phyloP scores from a whole-genome alignment of 192 early-diverging fungal genomes.

The Piromyces finnis region DNA sequence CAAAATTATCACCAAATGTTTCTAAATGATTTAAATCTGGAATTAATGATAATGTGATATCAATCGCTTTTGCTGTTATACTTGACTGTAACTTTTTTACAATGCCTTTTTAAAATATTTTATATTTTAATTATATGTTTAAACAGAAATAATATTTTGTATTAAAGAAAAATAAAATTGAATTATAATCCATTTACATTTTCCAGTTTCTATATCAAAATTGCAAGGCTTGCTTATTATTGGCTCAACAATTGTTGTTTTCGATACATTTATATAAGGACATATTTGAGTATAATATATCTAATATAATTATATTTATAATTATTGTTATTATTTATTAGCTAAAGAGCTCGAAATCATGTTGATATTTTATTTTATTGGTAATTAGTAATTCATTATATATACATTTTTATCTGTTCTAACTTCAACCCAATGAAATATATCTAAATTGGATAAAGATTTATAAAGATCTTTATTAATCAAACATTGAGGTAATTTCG shows the following conservation, averaged over 20 bases:
- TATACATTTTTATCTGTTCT: background rate
- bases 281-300: background rate
- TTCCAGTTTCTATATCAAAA: background rate
- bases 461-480: background rate
- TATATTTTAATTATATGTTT: too few relatives aligned
- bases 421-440: background rate
- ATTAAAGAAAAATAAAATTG: background rate
- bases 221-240: background rate
- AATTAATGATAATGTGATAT: background rate
- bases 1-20: background rate
- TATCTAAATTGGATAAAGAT: background rate
- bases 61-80: background rate
- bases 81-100: background rate
- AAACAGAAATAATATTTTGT: too few relatives aligned
- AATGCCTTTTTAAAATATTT: background rate
- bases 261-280: background rate
- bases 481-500: background rate
- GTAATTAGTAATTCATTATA: too few relatives aligned
- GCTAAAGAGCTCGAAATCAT: too few relatives aligned
- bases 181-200: background rate
- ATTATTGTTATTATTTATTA: too few relatives aligned
- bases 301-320: background rate
- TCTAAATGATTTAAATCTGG: background rate
- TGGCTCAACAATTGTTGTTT: background rate
- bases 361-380: too few relatives aligned